Evolutionary conservation across 306 rosid species (phyloP).

Genomic region (Quercus parvula): DNA sequence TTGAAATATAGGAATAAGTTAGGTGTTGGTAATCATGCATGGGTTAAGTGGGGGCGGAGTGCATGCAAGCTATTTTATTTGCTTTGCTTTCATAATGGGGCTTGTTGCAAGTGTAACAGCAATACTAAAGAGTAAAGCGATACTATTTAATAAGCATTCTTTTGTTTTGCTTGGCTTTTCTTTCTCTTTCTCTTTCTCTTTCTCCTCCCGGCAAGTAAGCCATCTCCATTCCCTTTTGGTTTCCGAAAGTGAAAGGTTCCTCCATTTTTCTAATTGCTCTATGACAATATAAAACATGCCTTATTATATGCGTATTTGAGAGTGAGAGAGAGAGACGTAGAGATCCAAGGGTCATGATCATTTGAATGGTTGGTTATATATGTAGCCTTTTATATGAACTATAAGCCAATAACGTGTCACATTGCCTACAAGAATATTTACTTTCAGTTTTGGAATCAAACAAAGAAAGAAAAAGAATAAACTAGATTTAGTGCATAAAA

Average conservation of each 20-base stretch:
- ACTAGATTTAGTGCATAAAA: background rate
- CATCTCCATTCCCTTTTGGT: background rate
- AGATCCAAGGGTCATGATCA: background rate
- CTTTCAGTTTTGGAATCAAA: background rate
- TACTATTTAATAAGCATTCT: conserved; percentile 19
- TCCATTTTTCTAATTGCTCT: conserved; percentile 6
- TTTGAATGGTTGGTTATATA: background rate
- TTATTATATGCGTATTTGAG: too few relatives aligned
- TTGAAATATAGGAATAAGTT: conserved; percentile 10
- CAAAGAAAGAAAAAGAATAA: background rate
- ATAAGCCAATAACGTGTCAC: too few relatives aligned
- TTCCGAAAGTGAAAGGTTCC: conserved; percentile 31
- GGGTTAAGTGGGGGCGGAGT: conserved; percentile 18
- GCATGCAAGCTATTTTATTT: conserved; percentile 10
- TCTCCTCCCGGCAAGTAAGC: conserved; percentile 46
- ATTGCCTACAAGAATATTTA: background rate
- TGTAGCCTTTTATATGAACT: background rate
- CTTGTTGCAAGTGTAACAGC: conserved; percentile 19
- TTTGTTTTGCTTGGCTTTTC: background rate
- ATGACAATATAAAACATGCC: too few relatives aligned
- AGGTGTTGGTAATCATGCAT: conserved; percentile 38
- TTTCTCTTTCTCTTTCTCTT: conserved; percentile 21
- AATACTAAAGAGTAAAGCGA: conserved; percentile 9
- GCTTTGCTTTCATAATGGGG: conserved; percentile 24
- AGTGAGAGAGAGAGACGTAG: background rate